phyloP scores from a whole-genome alignment of 352 stramenopile species.

The Phytophthora pistaciae region DNA sequence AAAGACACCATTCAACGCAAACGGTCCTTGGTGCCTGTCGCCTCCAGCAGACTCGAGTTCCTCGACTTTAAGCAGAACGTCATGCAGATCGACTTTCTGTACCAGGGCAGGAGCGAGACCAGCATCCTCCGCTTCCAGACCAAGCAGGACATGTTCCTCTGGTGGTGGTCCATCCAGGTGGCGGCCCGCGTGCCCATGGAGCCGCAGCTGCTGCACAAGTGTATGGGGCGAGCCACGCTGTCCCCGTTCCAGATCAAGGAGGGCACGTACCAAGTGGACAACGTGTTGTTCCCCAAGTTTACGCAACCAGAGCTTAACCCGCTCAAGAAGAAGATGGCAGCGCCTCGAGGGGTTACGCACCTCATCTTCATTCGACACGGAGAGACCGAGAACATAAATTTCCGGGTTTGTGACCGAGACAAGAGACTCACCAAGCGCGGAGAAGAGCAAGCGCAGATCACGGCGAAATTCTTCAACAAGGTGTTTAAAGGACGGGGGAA shows the following conservation, averaged over 20 bases:
- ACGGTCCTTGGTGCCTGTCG: constrained; percentile 61
- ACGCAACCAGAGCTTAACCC: constrained; percentile 29
- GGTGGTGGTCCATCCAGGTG: constrained; percentile 83
- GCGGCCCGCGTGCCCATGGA: constrained; percentile 56
- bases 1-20: constrained; percentile 66
- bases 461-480: constrained; percentile 56
- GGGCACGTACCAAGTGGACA: constrained; percentile 58
- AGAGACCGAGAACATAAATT: constrained; percentile 89
- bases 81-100: constrained; percentile 69
- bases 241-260: constrained; percentile 65
- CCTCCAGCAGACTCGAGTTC: constrained; percentile 52
- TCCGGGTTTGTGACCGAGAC: constrained; percentile 74
- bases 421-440: constrained; percentile 75
- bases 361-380: constrained; percentile 80
- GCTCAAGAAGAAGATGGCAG: constrained; percentile 22
- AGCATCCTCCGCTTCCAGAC: constrained; percentile 57
- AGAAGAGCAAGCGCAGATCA: constrained; percentile 64
- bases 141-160: constrained; percentile 74
- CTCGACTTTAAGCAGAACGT: constrained; percentile 59
- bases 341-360: constrained; percentile 53
- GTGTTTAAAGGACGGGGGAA: constrained; percentile 55
- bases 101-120: constrained; percentile 56
- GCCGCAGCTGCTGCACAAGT: constrained; percentile 54
- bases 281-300: constrained; percentile 66
- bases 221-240: constrained; percentile 51